Evolutionary conservation across 164 flowering plant species (phyloP).

Genomic region (Cinnamomum chago): DNA sequence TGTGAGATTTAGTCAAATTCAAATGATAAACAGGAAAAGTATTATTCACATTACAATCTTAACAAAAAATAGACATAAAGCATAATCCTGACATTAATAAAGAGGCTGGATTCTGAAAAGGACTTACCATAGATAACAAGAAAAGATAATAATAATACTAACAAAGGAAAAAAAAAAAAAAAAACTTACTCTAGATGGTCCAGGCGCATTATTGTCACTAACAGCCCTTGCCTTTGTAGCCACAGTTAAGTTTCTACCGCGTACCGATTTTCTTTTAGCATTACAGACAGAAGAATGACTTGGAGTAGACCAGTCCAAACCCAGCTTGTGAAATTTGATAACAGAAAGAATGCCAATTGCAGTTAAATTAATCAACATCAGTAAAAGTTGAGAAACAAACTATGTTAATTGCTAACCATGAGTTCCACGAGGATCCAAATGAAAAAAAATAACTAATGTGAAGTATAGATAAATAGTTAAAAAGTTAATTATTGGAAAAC

Average conservation of each 20-base stretch:
- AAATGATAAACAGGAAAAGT: background rate
- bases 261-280: slow-evolving; percentile 20
- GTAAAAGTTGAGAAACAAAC: background rate
- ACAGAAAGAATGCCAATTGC: slow-evolving; percentile 92
- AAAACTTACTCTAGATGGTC: slow-evolving; percentile 35
- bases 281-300: slow-evolving; percentile 54
- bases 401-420: background rate
- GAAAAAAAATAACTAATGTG: too few species aligned
- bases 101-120: background rate
- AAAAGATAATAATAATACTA: background rate
- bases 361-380: slow-evolving; percentile 48
- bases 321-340: slow-evolving; percentile 77
- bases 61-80: background rate
- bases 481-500: background rate
- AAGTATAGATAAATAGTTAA: background rate
- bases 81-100: background rate
- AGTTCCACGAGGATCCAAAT: background rate
- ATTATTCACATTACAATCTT: too few species aligned
- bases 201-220: slow-evolving; percentile 19
- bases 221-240: slow-evolving; percentile 31
- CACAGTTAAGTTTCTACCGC: slow-evolving; percentile 11
- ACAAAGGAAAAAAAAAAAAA: too few species aligned
- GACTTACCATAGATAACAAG: background rate
- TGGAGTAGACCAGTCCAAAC: slow-evolving; percentile 75
- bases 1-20: too few species aligned